Evolutionary conservation across 495 filamentous ascomycete genomes (phyloP), one percentile per base, ranked within the genome.

Genomic region (Gamarada debralockiae): DNA sequence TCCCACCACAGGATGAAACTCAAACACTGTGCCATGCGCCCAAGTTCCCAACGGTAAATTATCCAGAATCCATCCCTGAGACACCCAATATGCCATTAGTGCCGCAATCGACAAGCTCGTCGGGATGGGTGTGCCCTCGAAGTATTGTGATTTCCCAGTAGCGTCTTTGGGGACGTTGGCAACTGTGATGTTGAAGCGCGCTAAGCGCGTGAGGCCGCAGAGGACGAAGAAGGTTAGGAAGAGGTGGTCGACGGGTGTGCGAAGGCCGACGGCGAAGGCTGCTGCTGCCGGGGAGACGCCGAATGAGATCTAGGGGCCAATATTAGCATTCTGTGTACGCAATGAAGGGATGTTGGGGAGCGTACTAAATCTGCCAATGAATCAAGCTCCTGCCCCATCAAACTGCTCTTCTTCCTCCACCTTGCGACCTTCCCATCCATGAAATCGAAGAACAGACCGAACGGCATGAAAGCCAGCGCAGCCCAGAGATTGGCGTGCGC

Each of bases 301-400:
- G 68, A 98, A 98, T 49, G 95, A 97, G 60, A 98, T 86, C 92
- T 97, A 29, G 9, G 45, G 57, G 41, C 39, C 18, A 10, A 40
- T 48, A 40, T 29, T 38, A 43, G 22, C 38, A 24, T 6, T 45
- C 21, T 13, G 25, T 2, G 12, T 8, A 48, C 23, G 33, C 18
- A 22, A 31, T 2, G 14, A 12, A 40, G 43, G 20, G 27, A 37
- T 34, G 15, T 33, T 27, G 15, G 14, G 39, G 24, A 33, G 55
- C 73, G 31, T 86, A 97, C 93, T 73, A 98, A 66, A 68, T 98
- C 93, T 36, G 93, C 93, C 36, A 98, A 75, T n/a, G 92, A 97
- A 70, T 98, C 93, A 36, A 98, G 75, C 70, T 97, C 93, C 69
- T 97, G 93, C 3, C 93, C 93, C 93, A 98, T 97, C 63, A 97